Evolutionary conservation across 495 filamentous ascomycete genomes (phyloP).

Genomic region (Hyaloscypha bicolor): DNA sequence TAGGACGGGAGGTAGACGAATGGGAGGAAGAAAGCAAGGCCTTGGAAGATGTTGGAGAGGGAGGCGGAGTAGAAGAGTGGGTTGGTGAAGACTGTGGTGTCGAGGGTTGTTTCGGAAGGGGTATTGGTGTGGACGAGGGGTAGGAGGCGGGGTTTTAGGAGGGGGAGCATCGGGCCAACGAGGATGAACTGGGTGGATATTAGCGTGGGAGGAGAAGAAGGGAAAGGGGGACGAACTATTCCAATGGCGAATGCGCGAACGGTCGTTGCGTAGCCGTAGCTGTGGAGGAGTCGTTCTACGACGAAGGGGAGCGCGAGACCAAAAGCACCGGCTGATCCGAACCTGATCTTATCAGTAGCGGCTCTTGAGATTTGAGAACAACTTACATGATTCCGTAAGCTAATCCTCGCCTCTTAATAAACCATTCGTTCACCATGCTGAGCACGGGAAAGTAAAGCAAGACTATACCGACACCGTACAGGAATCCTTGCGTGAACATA

Average conservation of each 20-base stretch:
- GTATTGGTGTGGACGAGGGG: background rate
- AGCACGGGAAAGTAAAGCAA: conserved; percentile 51
- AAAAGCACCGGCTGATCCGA: conserved; percentile 33
- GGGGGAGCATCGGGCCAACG: conserved; percentile 7
- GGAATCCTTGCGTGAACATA: conserved; percentile 54
- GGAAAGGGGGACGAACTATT: conserved; percentile 22
- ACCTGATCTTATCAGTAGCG: conserved; percentile 21
- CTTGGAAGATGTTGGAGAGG: conserved; percentile 29
- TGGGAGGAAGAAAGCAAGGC: conserved; percentile 30
- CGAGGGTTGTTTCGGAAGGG: background rate
- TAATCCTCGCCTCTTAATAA: conserved; percentile 50
- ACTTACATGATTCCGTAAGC: conserved; percentile 61
- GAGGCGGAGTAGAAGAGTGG: conserved; percentile 18
- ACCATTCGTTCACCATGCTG: conserved; percentile 60
- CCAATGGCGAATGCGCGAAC: conserved; percentile 40
- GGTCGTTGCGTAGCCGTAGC: conserved; percentile 37
- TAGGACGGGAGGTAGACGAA: conserved; percentile 21
- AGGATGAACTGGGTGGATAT: conserved; percentile 2
- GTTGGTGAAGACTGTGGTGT: conserved; percentile 18
- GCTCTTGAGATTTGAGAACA: conserved; percentile 21
- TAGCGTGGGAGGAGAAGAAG: background rate
- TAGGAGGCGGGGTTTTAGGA: background rate
- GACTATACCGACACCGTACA: conserved; percentile 52
- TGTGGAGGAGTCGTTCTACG: conserved; percentile 51
- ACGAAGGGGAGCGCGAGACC: conserved; percentile 50